phyloP scores from a whole-genome alignment of 1,284 basidiomycete genomes.

The Veloboletus limbatus region DNA sequence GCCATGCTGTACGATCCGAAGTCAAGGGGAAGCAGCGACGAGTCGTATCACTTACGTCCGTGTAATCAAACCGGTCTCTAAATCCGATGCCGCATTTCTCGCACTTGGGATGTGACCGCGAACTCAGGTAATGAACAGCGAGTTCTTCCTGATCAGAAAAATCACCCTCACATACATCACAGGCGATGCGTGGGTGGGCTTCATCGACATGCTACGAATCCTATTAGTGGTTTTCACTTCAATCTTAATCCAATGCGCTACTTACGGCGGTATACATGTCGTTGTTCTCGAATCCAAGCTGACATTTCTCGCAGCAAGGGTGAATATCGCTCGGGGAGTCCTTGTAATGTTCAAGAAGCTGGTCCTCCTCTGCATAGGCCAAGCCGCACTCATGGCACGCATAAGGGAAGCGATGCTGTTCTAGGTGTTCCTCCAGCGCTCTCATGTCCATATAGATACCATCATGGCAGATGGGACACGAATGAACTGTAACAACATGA shows the following conservation, averaged over 20 bases:
- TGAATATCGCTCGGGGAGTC: slow-evolving; percentile 24
- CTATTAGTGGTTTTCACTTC: slow-evolving; percentile 1
- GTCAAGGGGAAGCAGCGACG: slow-evolving; percentile 6
- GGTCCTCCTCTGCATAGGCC: slow-evolving; percentile 25
- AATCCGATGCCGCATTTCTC: slow-evolving; percentile 29
- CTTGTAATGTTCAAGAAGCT: slow-evolving; percentile 31
- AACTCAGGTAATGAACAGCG: slow-evolving; percentile 25
- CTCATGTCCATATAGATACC: slow-evolving; percentile 29
- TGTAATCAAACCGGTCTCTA: slow-evolving; percentile 29
- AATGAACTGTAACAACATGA: slow-evolving; percentile 32
- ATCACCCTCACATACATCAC: slow-evolving; percentile 26
- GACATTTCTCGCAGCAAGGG: slow-evolving; percentile 28
- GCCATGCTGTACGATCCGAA: slow-evolving; percentile 24
- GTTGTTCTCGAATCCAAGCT: slow-evolving; percentile 22
- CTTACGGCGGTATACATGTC: slow-evolving; percentile 22
- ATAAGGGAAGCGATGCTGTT: slow-evolving; percentile 28
- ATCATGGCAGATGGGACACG: slow-evolving; percentile 33
- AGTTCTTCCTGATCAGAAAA: slow-evolving; percentile 26
- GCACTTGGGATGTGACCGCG: slow-evolving; percentile 29
- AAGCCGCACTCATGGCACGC: slow-evolving; percentile 24
- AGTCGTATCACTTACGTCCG: slow-evolving; percentile 23
- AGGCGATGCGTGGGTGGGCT: slow-evolving; percentile 28
- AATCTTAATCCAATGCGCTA: neutral
- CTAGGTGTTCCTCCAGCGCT: slow-evolving; percentile 30
- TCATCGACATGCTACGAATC: slow-evolving; percentile 24